Base-by-base conservation (phyloP, 2,329 filamentous ascomycete genomes). In the Penicillium sp. region DNA sequence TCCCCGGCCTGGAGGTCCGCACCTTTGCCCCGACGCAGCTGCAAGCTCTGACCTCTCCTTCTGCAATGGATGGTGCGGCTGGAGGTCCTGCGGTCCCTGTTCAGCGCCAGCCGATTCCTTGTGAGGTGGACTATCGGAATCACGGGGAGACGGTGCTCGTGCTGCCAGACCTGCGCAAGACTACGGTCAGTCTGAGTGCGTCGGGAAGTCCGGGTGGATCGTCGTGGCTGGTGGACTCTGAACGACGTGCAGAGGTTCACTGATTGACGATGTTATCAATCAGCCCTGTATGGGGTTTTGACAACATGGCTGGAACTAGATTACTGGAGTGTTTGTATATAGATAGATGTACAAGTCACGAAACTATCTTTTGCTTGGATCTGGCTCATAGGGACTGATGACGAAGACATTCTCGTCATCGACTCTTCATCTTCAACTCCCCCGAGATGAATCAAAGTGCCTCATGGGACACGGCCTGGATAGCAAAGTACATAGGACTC, bases 81-180 rank as follows among this genome's bases (percentile, higher is more conserved):
- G 53, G 55, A 22, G 58, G 42, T 31, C 61, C 66, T 28, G 63
- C 63, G 50, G 60, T 59, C 12, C 64, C 58, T 52, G 56, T 60
- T 51, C 76, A 68, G 65, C 72, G 69, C 58, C 71, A 69, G 65
- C 69, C 64, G 67, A 78, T 83, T 67, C 84, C 76, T 2, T 92
- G 88, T 70, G 93, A 98, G 78, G 89, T 90, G 12, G 91, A 97
- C 71, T 90, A 89, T 68, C 82, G 86, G 67, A 95, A 91, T 70
- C 81, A 91, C 59, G 91, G 89, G 0, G 89, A 95, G 78, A 88
- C 87, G 41, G 83, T 97, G 1, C 78, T 88, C 52, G 90, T 96
- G 2, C 83, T 92, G 22, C 84, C 87, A 14, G 88, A 93, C 77
- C 80, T 90, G 56, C 82, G 79, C 62, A 86, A 85, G 65, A 90